Conservation (phyloP, 2,329 filamentous ascomycete species). For the Ceratocystis smalleyi region DNA sequence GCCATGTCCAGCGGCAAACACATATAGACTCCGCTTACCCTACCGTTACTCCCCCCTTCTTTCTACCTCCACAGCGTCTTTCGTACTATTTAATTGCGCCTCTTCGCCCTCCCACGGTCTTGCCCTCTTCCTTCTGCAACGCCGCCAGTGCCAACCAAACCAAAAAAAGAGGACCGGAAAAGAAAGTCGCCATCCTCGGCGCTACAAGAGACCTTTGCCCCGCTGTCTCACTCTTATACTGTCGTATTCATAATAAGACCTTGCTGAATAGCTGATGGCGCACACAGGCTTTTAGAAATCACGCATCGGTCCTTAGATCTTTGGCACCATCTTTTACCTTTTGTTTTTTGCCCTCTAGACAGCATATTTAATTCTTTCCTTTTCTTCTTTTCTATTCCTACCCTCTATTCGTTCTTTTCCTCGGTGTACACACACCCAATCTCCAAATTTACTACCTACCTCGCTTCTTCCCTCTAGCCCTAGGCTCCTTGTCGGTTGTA, state of each 20-base stretch:
- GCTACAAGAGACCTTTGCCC: neutral
- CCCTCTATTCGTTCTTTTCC: slow-evolving; percentile 9
- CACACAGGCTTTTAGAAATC: neutral
- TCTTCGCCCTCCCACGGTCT: neutral
- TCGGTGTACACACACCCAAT: slow-evolving; percentile 7
- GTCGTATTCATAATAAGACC: neutral
- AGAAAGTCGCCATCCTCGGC: neutral
- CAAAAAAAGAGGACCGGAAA: neutral
- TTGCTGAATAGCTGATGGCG: neutral
- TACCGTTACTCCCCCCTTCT: neutral
- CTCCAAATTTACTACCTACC: neutral
- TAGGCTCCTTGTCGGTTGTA: neutral
- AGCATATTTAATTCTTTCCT: slow-evolving; percentile 11
- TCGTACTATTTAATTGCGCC: neutral
- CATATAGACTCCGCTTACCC: neutral
- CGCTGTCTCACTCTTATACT: slow-evolving; percentile 2
- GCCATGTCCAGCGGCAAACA: neutral
- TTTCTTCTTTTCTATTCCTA: slow-evolving; percentile 3
- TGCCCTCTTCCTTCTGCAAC: neutral
- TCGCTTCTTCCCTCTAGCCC: neutral
- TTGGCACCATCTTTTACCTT: neutral
- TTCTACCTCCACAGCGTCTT: neutral
- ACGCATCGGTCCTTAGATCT: slow-evolving; percentile 1
- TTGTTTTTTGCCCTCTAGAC: slow-evolving; percentile 6
- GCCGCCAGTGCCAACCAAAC: neutral